Evolutionary conservation across 208 protist species (phyloP).

Genomic region (Acanthamoeba castellanii): DNA sequence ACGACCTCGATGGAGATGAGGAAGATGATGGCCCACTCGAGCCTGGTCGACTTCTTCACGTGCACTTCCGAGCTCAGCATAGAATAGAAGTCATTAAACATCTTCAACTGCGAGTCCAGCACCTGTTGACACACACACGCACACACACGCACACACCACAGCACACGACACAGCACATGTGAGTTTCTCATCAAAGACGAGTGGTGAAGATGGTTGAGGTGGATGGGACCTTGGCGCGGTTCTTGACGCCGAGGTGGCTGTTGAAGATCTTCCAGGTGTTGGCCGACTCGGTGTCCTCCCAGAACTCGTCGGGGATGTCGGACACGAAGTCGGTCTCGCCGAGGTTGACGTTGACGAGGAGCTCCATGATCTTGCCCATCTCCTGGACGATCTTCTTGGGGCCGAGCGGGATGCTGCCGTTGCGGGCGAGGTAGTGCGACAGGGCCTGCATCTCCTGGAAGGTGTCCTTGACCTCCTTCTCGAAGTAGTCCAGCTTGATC

Average conservation of each 20-base stretch:
- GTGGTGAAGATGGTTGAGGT: background rate
- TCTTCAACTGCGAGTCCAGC: slow-evolving; percentile 46
- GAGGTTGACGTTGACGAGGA: slow-evolving; percentile 55
- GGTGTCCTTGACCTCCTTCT: slow-evolving; percentile 54
- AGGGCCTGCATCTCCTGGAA: slow-evolving; percentile 55
- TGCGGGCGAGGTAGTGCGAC: slow-evolving; percentile 52
- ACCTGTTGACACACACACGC: background rate
- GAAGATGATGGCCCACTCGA: slow-evolving; percentile 61
- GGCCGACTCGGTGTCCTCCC: slow-evolving; percentile 57
- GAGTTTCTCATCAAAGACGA: background rate
- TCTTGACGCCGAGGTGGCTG: slow-evolving; percentile 61
- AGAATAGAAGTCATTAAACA: slow-evolving; percentile 55
- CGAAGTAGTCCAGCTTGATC: slow-evolving; percentile 53
- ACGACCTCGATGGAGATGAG: slow-evolving; percentile 66
- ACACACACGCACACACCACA: no score
- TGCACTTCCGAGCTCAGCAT: slow-evolving; percentile 59
- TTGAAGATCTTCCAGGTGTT: slow-evolving; percentile 64
- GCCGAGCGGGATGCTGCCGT: slow-evolving; percentile 46
- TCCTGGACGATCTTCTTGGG: slow-evolving; percentile 59
- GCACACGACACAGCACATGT: background rate
- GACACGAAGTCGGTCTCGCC: slow-evolving; percentile 61
- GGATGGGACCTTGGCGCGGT: background rate
- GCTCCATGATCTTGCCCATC: slow-evolving; percentile 66
- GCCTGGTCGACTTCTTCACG: slow-evolving; percentile 55
- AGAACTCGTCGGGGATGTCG: slow-evolving; percentile 59